Percentiles rank a stretch among this genome's conserved stretches.
phyloP scores from a whole-genome alignment of 129 eudicot species.

The Flaveria sonorensis region DNA sequence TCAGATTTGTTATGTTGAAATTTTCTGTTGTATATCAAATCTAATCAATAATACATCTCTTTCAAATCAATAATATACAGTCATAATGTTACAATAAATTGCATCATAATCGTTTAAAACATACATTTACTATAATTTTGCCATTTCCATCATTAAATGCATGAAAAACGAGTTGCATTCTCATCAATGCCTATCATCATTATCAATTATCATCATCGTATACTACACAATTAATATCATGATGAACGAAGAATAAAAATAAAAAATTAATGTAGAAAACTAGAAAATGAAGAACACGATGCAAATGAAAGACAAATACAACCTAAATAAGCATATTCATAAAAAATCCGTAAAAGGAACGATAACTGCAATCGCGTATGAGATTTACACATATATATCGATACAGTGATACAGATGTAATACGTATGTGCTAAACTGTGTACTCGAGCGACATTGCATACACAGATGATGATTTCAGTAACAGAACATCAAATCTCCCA shows the following conservation, averaged over 20 bases:
- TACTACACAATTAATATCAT: conserved; percentile 13
- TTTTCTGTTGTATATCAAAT: not conserved
- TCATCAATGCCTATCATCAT: conserved; percentile 18
- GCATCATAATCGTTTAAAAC: not conserved
- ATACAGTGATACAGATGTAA: not conserved
- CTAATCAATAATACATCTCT: not conserved
- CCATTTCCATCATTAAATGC: conserved; percentile 10
- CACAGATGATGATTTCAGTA: conserved; percentile 12
- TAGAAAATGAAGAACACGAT: conserved; percentile 27
- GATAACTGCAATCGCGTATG: not conserved
- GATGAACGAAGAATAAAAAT: not conserved
- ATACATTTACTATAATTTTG: not conserved
- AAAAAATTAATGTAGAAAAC: not conserved
- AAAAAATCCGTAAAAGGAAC: not conserved
- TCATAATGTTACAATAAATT: conserved; percentile 3
- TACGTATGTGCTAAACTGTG: not conserved
- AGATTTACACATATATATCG: not conserved
- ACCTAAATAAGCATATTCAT: too few relatives aligned
- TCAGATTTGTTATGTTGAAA: not conserved
- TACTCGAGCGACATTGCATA: conserved; percentile 17
- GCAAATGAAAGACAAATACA: not conserved
- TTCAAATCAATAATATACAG: not conserved
- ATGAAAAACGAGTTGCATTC: conserved; percentile 18
- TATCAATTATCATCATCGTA: conserved; percentile 1
- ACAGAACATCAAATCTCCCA: conserved; percentile 22